Conservation (phyloP, 73 alveolate genomes). For the Paramecium sonneborni region DNA sequence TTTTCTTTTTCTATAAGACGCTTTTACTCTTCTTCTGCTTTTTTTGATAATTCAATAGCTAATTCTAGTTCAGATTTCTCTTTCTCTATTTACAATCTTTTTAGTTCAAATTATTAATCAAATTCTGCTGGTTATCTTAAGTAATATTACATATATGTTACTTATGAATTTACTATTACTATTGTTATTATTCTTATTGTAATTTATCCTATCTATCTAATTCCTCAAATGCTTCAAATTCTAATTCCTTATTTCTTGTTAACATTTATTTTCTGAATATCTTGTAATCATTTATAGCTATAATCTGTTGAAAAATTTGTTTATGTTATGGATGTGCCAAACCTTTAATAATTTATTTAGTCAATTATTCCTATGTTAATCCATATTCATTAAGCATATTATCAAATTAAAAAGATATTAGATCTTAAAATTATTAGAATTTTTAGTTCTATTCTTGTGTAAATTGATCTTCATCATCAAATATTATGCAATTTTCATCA, state of each 20-base stretch:
- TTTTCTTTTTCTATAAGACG: neutral
- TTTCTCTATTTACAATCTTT: neutral
- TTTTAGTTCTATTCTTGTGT: constrained; percentile 71
- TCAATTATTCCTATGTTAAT: constrained; percentile 70
- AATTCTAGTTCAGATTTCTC: constrained; percentile 45
- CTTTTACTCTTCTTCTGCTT: constrained; percentile 56
- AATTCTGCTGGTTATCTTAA: neutral
- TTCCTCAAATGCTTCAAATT: neutral
- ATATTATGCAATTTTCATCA: constrained; percentile 85
- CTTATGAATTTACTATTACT: neutral
- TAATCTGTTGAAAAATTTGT: constrained; percentile 67
- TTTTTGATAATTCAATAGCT: constrained; percentile 43
- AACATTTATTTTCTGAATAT: constrained; percentile 86
- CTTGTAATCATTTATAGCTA: constrained; percentile 71
- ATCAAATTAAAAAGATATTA: constrained; percentile 79
- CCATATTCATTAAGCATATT: constrained; percentile 80
- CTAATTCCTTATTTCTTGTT: neutral
- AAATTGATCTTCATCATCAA: constrained; percentile 89
- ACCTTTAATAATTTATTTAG: constrained; percentile 37
- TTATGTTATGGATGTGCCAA: constrained; percentile 70
- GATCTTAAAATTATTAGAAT: constrained; percentile 77
- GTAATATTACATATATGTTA: neutral
- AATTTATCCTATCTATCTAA: neutral
- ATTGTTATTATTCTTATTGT: neutral
- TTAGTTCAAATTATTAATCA: neutral